Percentiles rank a stretch among this genome's conserved stretches.
These are phyloP conservation scores for Ogataea pini DNA, from an alignment of 805 yeast genomes.

Conservation along the genomic window DNA sequence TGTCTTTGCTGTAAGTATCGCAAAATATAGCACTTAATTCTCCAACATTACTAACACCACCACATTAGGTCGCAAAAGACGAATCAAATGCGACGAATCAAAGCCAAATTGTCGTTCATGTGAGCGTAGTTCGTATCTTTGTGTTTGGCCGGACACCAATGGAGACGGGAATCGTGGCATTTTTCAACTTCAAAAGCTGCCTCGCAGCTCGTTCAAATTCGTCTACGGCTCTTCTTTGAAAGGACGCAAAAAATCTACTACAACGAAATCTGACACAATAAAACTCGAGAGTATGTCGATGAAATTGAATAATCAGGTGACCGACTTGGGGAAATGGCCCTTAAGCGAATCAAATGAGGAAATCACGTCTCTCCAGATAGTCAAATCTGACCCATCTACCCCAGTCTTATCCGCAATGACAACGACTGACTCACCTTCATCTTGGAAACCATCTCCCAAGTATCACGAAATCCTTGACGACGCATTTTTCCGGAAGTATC, in stretches of 20 bases:
- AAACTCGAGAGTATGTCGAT: not conserved
- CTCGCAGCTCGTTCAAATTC: constrained; percentile 12
- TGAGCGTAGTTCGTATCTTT: constrained; percentile 10
- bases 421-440: not conserved
- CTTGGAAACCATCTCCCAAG: not conserved
- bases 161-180: constrained; percentile 15
- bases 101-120: constrained; percentile 26
- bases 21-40: no score
- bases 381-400: not conserved
- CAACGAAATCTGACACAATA: not conserved
- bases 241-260: not conserved
- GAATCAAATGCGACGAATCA: constrained; percentile 28
- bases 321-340: not conserved
- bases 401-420: not conserved
- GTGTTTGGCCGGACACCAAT: constrained; percentile 19
- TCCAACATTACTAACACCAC: not conserved
- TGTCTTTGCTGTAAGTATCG: constrained; percentile 29
- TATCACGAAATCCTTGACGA: constrained; percentile 22
- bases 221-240: constrained; percentile 12
- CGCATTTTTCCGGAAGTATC: constrained; percentile 25
- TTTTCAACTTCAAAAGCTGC: constrained; percentile 20
- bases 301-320: not conserved
- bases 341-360: not conserved
- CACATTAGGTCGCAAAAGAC: constrained; percentile 25
- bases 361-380: not conserved